Percentiles rank a stretch among this genome's conserved stretches.
These are phyloP conservation scores for Pseudonitzschia multiseries DNA, from an alignment of 108 stramenopile genomes.

Conservation along the genomic window DNA sequence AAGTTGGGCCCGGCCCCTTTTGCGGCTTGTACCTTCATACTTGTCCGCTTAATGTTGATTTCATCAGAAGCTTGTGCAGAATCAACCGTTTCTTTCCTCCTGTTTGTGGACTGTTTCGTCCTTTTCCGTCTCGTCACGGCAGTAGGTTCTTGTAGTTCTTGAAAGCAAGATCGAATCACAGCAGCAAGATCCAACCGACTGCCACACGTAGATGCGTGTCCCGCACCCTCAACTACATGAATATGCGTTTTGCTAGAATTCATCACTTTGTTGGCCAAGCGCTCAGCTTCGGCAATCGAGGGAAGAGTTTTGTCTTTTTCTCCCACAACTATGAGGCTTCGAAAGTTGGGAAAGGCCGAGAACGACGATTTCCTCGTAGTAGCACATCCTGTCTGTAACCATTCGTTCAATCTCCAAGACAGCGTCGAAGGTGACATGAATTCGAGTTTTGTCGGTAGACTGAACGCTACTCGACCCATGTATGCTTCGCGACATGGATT, in stretches of 20 bases:
- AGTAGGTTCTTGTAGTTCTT: constrained; percentile 34
- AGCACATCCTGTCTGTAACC: constrained; percentile 59
- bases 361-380: constrained; percentile 27
- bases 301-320: constrained; percentile 80
- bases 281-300: constrained; percentile 70
- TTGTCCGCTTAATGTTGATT: constrained; percentile 19
- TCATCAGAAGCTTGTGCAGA: not conserved
- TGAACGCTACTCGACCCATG: constrained; percentile 82
- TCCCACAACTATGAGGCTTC: constrained; percentile 75
- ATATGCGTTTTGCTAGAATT: constrained; percentile 43
- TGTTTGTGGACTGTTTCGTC: constrained; percentile 5
- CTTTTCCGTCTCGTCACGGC: constrained; percentile 2
- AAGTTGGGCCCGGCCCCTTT: constrained; percentile 36
- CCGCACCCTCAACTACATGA: constrained; percentile 76
- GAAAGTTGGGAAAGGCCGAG: constrained; percentile 33
- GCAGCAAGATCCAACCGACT: constrained; percentile 69
- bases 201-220: constrained; percentile 86
- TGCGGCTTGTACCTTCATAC: constrained; percentile 46
- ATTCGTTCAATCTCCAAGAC: constrained; percentile 71
- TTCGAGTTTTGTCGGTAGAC: constrained; percentile 56
- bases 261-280: constrained; percentile 38
- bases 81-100: not conserved
- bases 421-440: constrained; percentile 79
- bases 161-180: constrained; percentile 55
- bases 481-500: constrained; percentile 74